Percentiles rank a stretch among this genome's conserved stretches.
phyloP scores from a whole-genome alignment of 2,329 filamentous ascomycete genomes.

The Diaporthe nobilis region DNA sequence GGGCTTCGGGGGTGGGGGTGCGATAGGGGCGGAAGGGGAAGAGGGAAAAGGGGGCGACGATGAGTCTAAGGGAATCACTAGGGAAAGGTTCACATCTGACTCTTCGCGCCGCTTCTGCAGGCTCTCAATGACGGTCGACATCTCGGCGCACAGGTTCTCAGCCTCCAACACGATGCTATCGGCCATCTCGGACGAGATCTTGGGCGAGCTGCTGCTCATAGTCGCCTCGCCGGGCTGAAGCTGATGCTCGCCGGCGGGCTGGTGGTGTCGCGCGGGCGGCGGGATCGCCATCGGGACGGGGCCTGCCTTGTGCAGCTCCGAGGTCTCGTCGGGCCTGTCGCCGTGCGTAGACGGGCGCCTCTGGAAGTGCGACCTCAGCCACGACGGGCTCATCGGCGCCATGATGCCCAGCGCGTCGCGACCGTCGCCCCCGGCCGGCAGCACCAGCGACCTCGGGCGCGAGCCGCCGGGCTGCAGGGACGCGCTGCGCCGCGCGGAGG shows the following conservation, averaged over 20 bases:
- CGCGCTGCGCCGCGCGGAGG: neutral
- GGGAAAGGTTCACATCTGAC: slow-evolving; percentile 59
- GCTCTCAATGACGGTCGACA: slow-evolving; percentile 64
- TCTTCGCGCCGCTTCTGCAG: slow-evolving; percentile 71
- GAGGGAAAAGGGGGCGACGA: too few species aligned
- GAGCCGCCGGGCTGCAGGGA: slow-evolving; percentile 23
- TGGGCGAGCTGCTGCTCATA: slow-evolving; percentile 13
- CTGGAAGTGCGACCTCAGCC: slow-evolving; percentile 40
- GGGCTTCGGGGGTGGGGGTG: too few species aligned
- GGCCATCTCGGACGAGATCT: slow-evolving; percentile 44
- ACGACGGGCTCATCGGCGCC: slow-evolving; percentile 41
- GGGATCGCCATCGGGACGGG: neutral
- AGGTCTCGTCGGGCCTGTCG: slow-evolving; percentile 24
- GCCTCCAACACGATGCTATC: slow-evolving; percentile 49
- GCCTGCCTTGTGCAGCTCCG: slow-evolving; percentile 18
- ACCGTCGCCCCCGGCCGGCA: slow-evolving; percentile 13
- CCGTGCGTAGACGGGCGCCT: slow-evolving; percentile 20
- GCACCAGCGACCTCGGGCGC: slow-evolving; percentile 33
- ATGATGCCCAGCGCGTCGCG: slow-evolving; percentile 36
- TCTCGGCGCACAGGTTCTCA: slow-evolving; percentile 63
- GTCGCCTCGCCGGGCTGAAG: slow-evolving; percentile 34
- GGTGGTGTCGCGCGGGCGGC: neutral
- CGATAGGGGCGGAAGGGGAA: neutral
- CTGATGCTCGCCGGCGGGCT: slow-evolving; percentile 31
- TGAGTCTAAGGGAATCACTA: slow-evolving; percentile 1